A percentile compares a stretch with the other conserved stretches of the same genome.
Conservation (phyloP, 768 basidiomycete species). For the Boletus rubescentipes region DNA sequence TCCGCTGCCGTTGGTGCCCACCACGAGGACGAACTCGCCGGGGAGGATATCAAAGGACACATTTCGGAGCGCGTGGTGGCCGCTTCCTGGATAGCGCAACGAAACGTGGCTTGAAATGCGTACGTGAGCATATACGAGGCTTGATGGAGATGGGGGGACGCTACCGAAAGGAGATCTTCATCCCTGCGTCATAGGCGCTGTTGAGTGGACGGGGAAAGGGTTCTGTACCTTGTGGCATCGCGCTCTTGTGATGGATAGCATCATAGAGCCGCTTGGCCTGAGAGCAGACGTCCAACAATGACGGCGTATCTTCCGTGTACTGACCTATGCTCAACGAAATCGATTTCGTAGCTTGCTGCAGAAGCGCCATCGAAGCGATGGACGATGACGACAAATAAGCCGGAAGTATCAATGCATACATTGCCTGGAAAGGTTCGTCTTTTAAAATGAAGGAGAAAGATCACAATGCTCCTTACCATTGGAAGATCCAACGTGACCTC, state of each 20-base stretch:
- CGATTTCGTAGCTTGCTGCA: slow-evolving; percentile 32
- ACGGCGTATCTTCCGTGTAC: slow-evolving; percentile 4
- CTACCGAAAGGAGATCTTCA: slow-evolving; percentile 30
- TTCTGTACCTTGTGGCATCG: slow-evolving; percentile 18
- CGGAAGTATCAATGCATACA: slow-evolving; percentile 24
- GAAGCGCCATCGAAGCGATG: slow-evolving; percentile 34
- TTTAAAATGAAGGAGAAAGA: neutral
- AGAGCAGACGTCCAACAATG: slow-evolving; percentile 12
- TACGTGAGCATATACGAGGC: neutral
- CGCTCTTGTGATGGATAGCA: slow-evolving; percentile 19
- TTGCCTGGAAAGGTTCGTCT: slow-evolving; percentile 14
- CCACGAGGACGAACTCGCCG: slow-evolving; percentile 32
- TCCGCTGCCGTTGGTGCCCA: slow-evolving; percentile 31
- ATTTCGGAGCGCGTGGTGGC: slow-evolving; percentile 21
- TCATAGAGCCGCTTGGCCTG: slow-evolving; percentile 22
- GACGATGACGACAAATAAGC: slow-evolving; percentile 28
- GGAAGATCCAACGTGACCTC: slow-evolving; percentile 33
- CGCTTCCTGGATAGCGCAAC: slow-evolving; percentile 23
- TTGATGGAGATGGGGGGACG: neutral
- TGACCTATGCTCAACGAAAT: slow-evolving; percentile 17
- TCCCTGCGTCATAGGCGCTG: slow-evolving; percentile 15
- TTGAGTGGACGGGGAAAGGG: slow-evolving; percentile 16
- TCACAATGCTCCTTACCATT: slow-evolving; percentile 26
- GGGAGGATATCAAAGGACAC: slow-evolving; percentile 30
- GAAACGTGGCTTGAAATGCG: slow-evolving; percentile 15